phyloP scores from a whole-genome alignment of 2,329 filamentous ascomycete genomes.

The Colletotrichum lupini region DNA sequence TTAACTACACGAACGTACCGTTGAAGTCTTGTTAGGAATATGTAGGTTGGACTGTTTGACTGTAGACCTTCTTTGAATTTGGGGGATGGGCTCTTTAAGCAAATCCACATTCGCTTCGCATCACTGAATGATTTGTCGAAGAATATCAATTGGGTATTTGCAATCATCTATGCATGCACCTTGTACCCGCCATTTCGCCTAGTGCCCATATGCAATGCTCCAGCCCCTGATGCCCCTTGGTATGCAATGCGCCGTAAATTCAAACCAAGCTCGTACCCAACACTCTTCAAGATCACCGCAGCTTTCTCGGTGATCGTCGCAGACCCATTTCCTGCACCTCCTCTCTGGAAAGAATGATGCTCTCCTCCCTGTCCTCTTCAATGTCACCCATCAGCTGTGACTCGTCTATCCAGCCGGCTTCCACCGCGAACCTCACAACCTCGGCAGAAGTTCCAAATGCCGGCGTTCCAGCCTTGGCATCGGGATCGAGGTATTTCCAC shows the following conservation, averaged over 20 bases:
- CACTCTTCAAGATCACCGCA: not conserved
- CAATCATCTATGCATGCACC: not conserved
- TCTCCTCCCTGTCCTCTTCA: constrained; percentile 49
- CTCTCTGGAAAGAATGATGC: constrained; percentile 50
- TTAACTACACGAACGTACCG: no score
- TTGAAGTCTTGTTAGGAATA: no score
- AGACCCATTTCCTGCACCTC: constrained; percentile 38
- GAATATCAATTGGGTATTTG: not conserved
- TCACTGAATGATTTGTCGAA: not conserved
- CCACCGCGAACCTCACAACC: constrained; percentile 66
- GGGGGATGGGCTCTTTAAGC: no score
- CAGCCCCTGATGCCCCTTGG: not conserved
- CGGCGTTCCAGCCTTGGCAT: constrained; percentile 57
- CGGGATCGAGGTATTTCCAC: constrained; percentile 64
- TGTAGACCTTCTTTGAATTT: no score
- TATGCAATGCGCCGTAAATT: constrained; percentile 1
- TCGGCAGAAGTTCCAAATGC: constrained; percentile 67
- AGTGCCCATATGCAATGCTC: not conserved
- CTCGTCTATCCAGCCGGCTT: constrained; percentile 67
- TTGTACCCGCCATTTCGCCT: not conserved
- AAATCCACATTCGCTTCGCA: no score
- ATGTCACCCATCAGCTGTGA: constrained; percentile 58
- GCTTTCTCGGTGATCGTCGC: constrained; percentile 14
- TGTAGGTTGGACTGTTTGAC: no score
- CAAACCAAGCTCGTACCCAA: not conserved